Evolutionary conservation across 2,329 filamentous ascomycete species (phyloP).

Genomic region (Colletotrichum scovillei): DNA sequence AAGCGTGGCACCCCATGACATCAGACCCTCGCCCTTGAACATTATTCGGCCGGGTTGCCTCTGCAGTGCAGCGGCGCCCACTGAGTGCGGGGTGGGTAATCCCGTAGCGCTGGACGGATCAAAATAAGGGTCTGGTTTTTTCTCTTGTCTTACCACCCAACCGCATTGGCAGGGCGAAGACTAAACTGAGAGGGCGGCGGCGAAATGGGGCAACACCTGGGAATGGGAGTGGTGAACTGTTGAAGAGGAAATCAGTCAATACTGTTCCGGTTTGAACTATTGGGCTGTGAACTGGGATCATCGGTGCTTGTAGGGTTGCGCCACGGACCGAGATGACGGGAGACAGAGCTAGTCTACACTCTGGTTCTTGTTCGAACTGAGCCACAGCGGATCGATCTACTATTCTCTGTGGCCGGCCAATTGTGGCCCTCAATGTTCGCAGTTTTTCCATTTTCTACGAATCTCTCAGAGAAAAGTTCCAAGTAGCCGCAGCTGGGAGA

Average conservation of each 20-base stretch:
- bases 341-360: not conserved
- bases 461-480: not conserved
- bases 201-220: not conserved
- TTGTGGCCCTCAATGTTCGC: not conserved
- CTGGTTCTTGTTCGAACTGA: not conserved
- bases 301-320: slow-evolving; percentile 8
- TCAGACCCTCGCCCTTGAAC: not conserved
- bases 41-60: not conserved
- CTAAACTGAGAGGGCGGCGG: not conserved
- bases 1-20: slow-evolving; percentile 5
- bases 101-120: not conserved
- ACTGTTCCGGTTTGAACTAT: not conserved
- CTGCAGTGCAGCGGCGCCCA: not conserved
- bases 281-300: not conserved
- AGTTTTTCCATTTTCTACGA: not conserved
- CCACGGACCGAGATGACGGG: not conserved
- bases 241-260: not conserved
- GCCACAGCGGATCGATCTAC: not conserved
- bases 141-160: not conserved
- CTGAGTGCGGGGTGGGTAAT: not conserved
- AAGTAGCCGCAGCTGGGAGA: not conserved
- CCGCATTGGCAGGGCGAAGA: not conserved
- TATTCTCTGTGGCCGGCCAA: not conserved
- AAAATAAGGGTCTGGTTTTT: not conserved
- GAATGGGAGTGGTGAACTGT: not conserved